These are phyloP conservation scores for Ogataea wickerhamii DNA, from an alignment of 805 yeast species.

Conservation along the genomic window DNA sequence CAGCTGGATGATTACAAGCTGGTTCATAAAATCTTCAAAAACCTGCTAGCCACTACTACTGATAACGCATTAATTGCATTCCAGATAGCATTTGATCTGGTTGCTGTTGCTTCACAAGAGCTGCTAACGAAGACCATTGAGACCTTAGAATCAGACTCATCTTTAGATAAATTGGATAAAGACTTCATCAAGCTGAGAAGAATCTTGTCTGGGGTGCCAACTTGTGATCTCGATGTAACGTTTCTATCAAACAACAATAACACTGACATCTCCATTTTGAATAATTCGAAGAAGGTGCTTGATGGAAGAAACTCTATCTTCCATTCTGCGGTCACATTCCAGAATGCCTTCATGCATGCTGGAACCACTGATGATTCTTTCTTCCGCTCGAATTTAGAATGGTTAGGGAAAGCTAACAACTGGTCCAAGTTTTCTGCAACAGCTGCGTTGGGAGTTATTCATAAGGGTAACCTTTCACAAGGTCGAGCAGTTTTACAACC, in stretches of 20 bases:
- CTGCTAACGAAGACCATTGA: conserved; percentile 58
- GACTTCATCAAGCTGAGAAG: conserved; percentile 49
- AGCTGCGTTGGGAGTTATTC: conserved; percentile 96
- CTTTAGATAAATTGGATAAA: conserved; percentile 23
- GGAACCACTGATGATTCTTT: conserved; percentile 96
- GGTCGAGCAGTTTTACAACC: conserved; percentile 86
- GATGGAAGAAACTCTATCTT: conserved; percentile 92
- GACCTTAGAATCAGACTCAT: conserved; percentile 30
- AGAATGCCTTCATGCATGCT: conserved; percentile 91
- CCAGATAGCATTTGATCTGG: conserved; percentile 95
- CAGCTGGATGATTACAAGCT: conserved; percentile 75
- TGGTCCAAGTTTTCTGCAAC: conserved; percentile 99
- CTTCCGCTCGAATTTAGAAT: conserved; percentile 84
- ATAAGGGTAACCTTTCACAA: conserved; percentile 88
- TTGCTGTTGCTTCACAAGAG: conserved; percentile 87
- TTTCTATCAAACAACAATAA: conserved; percentile 83
- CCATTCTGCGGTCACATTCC: conserved; percentile 93
- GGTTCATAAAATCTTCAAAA: conserved; percentile 66
- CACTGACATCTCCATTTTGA: conserved; percentile 77
- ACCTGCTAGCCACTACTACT: conserved; percentile 39
- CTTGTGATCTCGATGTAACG: conserved; percentile 88
- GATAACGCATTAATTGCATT: conserved; percentile 60
- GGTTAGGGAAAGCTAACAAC: conserved; percentile 96
- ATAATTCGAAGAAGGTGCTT: conserved; percentile 72
- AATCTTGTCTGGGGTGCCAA: conserved; percentile 86